Conservation (phyloP, 2,329 filamentous ascomycete species). For the Fusarium subglutinans region DNA sequence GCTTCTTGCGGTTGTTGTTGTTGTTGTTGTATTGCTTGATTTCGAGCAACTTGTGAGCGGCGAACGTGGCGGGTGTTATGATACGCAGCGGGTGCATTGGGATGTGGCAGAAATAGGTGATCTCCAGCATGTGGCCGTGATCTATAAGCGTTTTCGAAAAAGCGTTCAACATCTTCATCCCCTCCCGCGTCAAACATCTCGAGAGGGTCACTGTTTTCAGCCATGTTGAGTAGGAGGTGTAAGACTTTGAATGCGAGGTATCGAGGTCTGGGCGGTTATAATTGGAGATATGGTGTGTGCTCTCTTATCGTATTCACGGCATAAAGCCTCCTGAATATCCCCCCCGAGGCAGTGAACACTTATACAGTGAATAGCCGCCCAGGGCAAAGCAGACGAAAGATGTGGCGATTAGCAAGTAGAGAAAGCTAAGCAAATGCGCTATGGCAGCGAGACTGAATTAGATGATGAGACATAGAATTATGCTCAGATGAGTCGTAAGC, state of each 20-base stretch:
- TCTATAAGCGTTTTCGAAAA: slow-evolving; percentile 6
- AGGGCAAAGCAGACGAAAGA: not conserved
- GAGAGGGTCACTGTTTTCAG: slow-evolving; percentile 23
- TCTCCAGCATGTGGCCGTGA: not conserved
- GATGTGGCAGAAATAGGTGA: slow-evolving; percentile 32
- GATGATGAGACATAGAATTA: not conserved
- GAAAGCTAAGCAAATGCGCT: slow-evolving; percentile 11
- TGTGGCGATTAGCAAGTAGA: slow-evolving; percentile 23
- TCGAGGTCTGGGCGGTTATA: not conserved
- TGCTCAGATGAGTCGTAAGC: not conserved
- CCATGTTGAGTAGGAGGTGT: slow-evolving; percentile 24
- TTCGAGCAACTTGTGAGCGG: slow-evolving; percentile 3
- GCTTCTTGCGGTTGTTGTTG: slow-evolving; percentile 21
- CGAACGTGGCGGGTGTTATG: slow-evolving; percentile 1
- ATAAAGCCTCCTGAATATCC: slow-evolving; percentile 5
- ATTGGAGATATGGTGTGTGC: not conserved
- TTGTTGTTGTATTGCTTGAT: slow-evolving; percentile 13
- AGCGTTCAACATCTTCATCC: slow-evolving; percentile 31
- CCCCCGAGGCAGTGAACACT: not conserved
- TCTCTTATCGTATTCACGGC: slow-evolving; percentile 1
- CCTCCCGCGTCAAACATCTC: slow-evolving; percentile 34
- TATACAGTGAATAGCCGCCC: slow-evolving; percentile 1
- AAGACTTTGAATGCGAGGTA: not conserved
- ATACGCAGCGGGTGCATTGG: slow-evolving; percentile 20
- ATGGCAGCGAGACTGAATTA: slow-evolving; percentile 1